phyloP scores from a whole-genome alignment of 352 stramenopile genomes.

The Phytophthora brassicae region DNA sequence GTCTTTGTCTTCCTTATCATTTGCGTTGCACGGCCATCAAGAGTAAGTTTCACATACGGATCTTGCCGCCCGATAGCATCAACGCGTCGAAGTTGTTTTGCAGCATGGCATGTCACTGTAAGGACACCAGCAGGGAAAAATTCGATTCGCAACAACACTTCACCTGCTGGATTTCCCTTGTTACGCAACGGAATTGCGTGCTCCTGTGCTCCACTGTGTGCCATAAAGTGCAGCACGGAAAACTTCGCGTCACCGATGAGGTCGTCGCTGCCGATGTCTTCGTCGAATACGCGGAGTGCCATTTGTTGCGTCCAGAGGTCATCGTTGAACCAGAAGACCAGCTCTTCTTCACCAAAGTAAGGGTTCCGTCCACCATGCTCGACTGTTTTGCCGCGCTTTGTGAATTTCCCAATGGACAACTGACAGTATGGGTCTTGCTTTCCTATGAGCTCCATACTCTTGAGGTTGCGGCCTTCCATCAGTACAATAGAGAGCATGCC shows the following conservation, averaged over 20 bases:
- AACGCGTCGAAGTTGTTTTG: conserved; percentile 67
- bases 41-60: conserved; percentile 78
- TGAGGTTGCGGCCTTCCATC: conserved; percentile 88
- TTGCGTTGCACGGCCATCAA: conserved; percentile 75
- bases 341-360: conserved; percentile 91
- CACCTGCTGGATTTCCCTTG: conserved; percentile 62
- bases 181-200: conserved; percentile 66
- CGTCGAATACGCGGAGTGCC: conserved; percentile 76
- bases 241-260: conserved; percentile 82
- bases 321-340: conserved; percentile 91
- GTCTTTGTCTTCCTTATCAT: conserved; percentile 84
- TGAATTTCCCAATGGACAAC: conserved; percentile 67
- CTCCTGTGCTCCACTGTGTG: conserved; percentile 43
- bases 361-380: conserved; percentile 85
- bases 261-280: conserved; percentile 90
- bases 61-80: conserved; percentile 76
- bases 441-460: conserved; percentile 89
- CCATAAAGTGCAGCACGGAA: conserved; percentile 79
- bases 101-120: conserved; percentile 56
- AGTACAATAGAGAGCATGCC: conserved; percentile 88
- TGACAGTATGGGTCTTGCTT: conserved; percentile 93
- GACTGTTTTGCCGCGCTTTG: conserved; percentile 74
- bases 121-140: conserved; percentile 84
- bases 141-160: conserved; percentile 75
- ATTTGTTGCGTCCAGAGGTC: conserved; percentile 88